Evolutionary conservation across 2,329 filamentous ascomycete genomes (phyloP).

Genomic region (Colletotrichum agaves): DNA sequence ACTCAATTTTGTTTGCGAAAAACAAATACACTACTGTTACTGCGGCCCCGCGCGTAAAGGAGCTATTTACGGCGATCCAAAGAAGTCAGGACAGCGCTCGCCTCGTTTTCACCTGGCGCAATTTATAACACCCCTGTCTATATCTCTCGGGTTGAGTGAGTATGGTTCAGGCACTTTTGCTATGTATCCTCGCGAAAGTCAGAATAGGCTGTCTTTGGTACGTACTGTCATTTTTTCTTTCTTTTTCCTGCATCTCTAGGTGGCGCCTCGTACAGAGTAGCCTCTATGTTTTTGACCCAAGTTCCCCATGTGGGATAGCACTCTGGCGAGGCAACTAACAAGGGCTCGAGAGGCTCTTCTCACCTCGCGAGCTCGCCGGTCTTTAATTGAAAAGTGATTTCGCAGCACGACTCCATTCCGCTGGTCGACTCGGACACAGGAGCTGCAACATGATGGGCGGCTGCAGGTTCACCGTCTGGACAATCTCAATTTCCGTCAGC

Average conservation of each 20-base stretch:
- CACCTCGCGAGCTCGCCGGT: constrained; percentile 3
- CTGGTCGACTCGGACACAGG: background rate
- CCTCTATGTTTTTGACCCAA: background rate
- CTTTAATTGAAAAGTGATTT: background rate
- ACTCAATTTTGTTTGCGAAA: constrained; percentile 19
- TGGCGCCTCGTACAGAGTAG: background rate
- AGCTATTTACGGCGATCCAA: constrained; percentile 1
- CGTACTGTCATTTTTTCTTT: background rate
- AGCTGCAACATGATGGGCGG: background rate
- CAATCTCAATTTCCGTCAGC: constrained; percentile 27
- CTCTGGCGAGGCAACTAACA: constrained; percentile 30
- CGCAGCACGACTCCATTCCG: constrained; percentile 3
- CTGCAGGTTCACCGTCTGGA: background rate
- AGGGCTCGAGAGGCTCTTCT: constrained; percentile 8
- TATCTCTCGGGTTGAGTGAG: background rate
- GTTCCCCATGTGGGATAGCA: constrained; percentile 23
- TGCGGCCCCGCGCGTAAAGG: background rate
- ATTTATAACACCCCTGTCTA: constrained; percentile 1
- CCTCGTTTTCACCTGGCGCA: background rate
- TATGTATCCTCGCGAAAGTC: constrained; percentile 26
- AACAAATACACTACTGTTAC: constrained; percentile 5
- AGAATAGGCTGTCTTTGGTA: constrained; percentile 47
- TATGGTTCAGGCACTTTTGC: constrained; percentile 21
- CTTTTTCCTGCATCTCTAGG: background rate
- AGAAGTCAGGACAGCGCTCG: background rate